A percentile compares a stretch with the other conserved stretches of the same genome.
These are phyloP conservation scores for Neurospora sp. DNA, from an alignment of 495 filamentous ascomycete genomes.

Conservation along the genomic window DNA sequence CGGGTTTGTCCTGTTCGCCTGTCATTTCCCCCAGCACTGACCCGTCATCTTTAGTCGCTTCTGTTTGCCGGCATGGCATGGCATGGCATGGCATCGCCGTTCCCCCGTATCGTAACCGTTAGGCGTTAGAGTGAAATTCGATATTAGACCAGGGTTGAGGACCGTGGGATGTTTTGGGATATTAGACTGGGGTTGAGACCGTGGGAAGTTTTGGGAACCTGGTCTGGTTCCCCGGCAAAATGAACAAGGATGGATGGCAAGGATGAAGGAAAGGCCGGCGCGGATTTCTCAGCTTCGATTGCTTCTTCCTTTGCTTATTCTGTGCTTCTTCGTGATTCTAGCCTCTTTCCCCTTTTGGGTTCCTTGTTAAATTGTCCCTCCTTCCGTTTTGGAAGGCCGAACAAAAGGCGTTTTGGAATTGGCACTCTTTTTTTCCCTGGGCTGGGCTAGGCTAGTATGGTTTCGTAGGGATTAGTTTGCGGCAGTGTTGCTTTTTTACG, in stretches of 20 bases:
- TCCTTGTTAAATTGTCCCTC: not conserved
- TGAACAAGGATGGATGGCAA: not conserved
- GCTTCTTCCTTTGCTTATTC: not conserved
- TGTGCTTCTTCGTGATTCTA: not conserved
- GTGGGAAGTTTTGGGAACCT: not conserved
- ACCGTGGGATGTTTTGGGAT: not conserved
- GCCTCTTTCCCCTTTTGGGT: not conserved
- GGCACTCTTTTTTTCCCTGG: not conserved
- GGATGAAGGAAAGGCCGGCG: not conserved
- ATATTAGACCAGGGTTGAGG: not conserved
- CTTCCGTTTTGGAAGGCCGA: not conserved
- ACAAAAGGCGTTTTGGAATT: not conserved
- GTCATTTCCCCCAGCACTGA: not conserved
- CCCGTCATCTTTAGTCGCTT: not conserved
- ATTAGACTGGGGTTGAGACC: not conserved
- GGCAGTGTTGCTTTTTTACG: not conserved
- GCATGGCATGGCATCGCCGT: not conserved
- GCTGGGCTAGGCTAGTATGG: not conserved
- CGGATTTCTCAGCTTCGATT: not conserved
- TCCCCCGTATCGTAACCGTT: not conserved
- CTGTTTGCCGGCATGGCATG: not conserved
- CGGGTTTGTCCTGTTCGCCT: not conserved
- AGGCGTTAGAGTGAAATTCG: not conserved
- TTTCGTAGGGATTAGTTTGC: not conserved
- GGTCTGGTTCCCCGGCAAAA: not conserved